Evolutionary conservation across 768 basidiomycete species (phyloP), one percentile per base, ranked within the genome.

Genomic region (Hortiboletus flavorubellus): DNA sequence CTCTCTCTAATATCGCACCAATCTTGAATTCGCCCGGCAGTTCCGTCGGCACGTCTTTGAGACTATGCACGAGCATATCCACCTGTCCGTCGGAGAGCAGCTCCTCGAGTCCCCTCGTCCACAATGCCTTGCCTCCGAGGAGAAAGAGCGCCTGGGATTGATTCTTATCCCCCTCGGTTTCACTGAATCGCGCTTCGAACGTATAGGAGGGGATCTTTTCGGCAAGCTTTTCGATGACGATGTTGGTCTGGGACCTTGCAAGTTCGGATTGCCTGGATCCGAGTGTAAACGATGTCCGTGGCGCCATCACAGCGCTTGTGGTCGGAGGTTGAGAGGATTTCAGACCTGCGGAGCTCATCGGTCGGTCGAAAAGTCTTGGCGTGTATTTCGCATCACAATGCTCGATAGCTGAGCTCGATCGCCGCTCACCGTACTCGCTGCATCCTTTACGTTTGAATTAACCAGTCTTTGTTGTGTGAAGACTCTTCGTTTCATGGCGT

Each of bases 31-130:
- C 91, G 0, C 82, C 82, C 0, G 93, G 92, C 31, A 99, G 76
- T 7, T 77, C 77, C 2, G 96, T 98, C 4, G 96, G 96, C 33
- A 98, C 84, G 69, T 98, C 97, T 71, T 99, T 99, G 63, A 92
- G 76, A 35, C 82, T 85, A 73, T 99, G 96, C 18, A 98, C 85
- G 63, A 99, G 83, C 80, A 98, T 85, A 69, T 99, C 97, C 46
- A 95, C 88, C 12, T 78, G 75, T 31, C 79, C 74, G 42, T 85
- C 78, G 51, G 83, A 78, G 56, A 99, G 75, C 42, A 85, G 86
- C 18, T 90, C 88, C 68, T 99, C 97, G 51, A 99, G 84, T 63
- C 98, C 96, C 63, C 93, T 91, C 37, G 97, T 99, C 97, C 97
- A 99, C 30, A 98, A 72, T 0, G 89, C 81, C 68, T 92, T 93